phyloP scores from a whole-genome alignment of 2,329 filamentous ascomycete species.

The Ascochyta koolunga region DNA sequence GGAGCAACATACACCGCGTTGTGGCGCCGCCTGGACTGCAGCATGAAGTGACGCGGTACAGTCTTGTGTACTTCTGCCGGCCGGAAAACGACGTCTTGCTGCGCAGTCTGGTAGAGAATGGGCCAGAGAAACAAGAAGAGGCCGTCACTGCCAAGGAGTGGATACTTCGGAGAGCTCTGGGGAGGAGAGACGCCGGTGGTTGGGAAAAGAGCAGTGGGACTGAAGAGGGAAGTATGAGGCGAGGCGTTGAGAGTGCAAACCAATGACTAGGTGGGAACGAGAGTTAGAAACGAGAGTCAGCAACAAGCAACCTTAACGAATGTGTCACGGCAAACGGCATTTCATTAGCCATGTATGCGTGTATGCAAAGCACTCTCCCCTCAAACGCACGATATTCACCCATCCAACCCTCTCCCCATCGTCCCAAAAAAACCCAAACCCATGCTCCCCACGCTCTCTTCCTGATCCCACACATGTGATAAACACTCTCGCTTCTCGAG shows the following conservation, averaged over 20 bases:
- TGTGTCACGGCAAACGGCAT: too few species aligned
- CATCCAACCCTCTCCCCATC: too few species aligned
- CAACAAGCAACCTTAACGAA: too few species aligned
- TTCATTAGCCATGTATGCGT: too few species aligned
- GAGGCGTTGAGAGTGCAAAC: conserved; percentile 19
- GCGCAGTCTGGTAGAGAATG: conserved; percentile 37
- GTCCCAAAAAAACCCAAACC: too few species aligned
- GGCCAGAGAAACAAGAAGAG: conserved; percentile 35
- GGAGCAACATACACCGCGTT: conserved; percentile 57
- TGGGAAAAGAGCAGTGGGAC: conserved; percentile 45
- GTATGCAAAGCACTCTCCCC: too few species aligned
- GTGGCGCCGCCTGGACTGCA: conserved; percentile 57
- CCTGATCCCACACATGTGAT: too few species aligned
- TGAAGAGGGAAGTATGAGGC: conserved; percentile 31
- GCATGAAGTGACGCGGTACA: conserved; percentile 49
- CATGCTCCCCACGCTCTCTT: too few species aligned
- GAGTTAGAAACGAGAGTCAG: too few species aligned
- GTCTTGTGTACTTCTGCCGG: conserved; percentile 61
- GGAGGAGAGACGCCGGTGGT: conserved; percentile 38
- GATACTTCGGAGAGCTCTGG: conserved; percentile 51
- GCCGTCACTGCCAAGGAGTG: conserved; percentile 50
- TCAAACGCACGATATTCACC: too few species aligned
- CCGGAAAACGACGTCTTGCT: conserved; percentile 48
- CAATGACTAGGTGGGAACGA: not conserved
- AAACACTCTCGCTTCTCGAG: too few species aligned